A percentile compares a stretch with the other conserved stretches of the same genome.
Conservation (phyloP, 805 yeast species). For the Lachancea thermotolerans region DNA sequence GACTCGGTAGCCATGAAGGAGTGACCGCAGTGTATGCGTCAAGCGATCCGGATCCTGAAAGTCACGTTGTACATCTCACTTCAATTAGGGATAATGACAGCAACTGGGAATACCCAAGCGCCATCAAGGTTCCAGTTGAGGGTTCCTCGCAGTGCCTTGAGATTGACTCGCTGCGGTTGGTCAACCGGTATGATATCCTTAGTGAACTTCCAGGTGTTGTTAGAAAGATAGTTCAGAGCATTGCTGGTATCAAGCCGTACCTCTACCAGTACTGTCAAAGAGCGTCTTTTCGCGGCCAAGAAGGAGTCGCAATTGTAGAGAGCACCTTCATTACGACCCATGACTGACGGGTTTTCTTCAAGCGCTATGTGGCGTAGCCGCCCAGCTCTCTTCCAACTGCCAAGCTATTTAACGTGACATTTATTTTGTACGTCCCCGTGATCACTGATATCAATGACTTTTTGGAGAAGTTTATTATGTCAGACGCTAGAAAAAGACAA, state of each 20-base stretch:
- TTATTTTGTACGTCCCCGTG: too few species aligned
- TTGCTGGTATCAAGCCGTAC: constrained; percentile 78
- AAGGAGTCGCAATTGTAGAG: constrained; percentile 66
- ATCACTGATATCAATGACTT: too few species aligned
- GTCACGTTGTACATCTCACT: constrained; percentile 34
- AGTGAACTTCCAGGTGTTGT: constrained; percentile 80
- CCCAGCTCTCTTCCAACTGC: too few species aligned
- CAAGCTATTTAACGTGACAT: too few species aligned
- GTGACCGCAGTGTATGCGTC: constrained; percentile 40
- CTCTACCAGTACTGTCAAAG: constrained; percentile 75
- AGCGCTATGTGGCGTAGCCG: too few species aligned
- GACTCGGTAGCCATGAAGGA: constrained; percentile 51
- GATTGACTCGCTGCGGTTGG: constrained; percentile 48
- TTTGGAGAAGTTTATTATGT: too few species aligned
- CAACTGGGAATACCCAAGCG: constrained; percentile 73
- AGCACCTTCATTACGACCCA: constrained; percentile 56
- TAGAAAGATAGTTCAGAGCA: constrained; percentile 68
- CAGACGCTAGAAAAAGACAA: too few species aligned
- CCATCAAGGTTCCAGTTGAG: constrained; percentile 31
- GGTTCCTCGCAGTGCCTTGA: constrained; percentile 23
- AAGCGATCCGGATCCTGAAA: constrained; percentile 49
- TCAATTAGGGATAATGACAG: constrained; percentile 50
- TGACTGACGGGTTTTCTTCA: too few species aligned
- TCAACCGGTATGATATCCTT: constrained; percentile 84
- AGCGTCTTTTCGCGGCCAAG: constrained; percentile 45